Conservation (phyloP, 352 stramenopile genomes). For the Globisporangium megalacanthum region DNA sequence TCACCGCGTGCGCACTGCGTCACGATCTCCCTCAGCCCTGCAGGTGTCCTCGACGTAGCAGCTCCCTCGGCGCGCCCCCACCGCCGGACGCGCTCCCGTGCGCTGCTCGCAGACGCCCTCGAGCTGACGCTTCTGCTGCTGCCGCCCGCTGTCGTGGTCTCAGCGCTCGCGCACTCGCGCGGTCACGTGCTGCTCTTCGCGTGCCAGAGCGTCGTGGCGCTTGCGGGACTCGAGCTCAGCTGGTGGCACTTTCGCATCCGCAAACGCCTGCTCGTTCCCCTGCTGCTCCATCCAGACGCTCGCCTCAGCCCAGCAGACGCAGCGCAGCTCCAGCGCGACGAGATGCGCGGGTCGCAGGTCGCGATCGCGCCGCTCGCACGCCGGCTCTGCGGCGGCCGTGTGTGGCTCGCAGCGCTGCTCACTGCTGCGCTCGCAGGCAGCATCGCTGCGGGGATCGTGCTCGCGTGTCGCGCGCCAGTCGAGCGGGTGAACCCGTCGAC, state of each 20-base stretch:
- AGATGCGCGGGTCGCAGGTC: slow-evolving; percentile 21
- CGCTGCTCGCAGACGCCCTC: slow-evolving; percentile 6
- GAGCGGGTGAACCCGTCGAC: slow-evolving; percentile 4
- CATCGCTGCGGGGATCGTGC: slow-evolving; percentile 10
- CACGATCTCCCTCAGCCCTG: background rate
- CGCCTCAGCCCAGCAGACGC: slow-evolving; percentile 18
- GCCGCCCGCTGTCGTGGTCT: slow-evolving; percentile 26
- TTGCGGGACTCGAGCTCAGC: slow-evolving; percentile 41
- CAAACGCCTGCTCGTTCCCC: slow-evolving; percentile 27
- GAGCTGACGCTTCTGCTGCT: slow-evolving; percentile 17
- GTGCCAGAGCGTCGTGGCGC: slow-evolving; percentile 25
- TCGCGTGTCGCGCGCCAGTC: slow-evolving; percentile 9
- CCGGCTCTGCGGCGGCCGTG: slow-evolving; percentile 13
- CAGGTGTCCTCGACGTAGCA: background rate
- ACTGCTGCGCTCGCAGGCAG: slow-evolving; percentile 10
- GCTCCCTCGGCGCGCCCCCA: background rate
- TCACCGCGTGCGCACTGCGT: background rate
- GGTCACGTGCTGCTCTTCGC: slow-evolving; percentile 31
- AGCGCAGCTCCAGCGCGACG: slow-evolving; percentile 15
- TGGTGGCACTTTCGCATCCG: slow-evolving; percentile 65
- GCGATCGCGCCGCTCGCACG: slow-evolving; percentile 25
- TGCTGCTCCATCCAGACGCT: slow-evolving; percentile 4
- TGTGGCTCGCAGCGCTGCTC: slow-evolving; percentile 12
- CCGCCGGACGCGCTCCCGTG: background rate
- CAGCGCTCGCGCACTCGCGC: slow-evolving; percentile 28